Evolutionary conservation across 1,284 basidiomycete species (phyloP), one percentile per base, ranked within the genome.

Genomic region (Phellopilus nigrolimitatus): DNA sequence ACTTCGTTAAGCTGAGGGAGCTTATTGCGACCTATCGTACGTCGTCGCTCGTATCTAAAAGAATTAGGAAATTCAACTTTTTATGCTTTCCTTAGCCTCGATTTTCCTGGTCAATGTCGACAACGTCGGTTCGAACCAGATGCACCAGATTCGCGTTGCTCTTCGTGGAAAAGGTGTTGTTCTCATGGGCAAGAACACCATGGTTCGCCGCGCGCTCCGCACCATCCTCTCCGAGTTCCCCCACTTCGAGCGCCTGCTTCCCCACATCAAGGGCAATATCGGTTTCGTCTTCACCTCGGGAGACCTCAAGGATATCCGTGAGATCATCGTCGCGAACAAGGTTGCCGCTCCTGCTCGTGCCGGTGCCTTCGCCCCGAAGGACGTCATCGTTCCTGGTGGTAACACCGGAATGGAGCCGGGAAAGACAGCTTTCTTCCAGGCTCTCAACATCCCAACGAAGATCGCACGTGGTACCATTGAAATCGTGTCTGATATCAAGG

Each of bases 341-440:
- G 95, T 99, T 60, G 92, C 92, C 57, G 95, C 95, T 45, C 95
- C 95, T 54, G 95, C 95, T 61, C 93, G 95, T 83, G 95, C 97
- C 62, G 95, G 95, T 84, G 95, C 95, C 51, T 82, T 84, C 64
- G 94, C 95, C 39, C 91, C 95, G 64, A 82, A 79, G 73, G 88
- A 98, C 68, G 95, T 99, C 69, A 79, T 71, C 60, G 91, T 99
- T 65, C 90, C 92, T 49, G 93, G 85, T 53, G 91, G 94, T 59
- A 98, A 98, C 88, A 99, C 95, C 56, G 95, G 95, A 72, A 99
- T 99, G 95, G 97, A 98, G 72, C 95, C 95, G 66, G 94, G 94
- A 67, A 97, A 97, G 81, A 97, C 94, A 57, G 95, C 94, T 64
- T 99, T 99, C 93, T 99, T 99, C 93, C 95, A 99, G 82, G 95